These are phyloP conservation scores for Trichoderma semiorbis DNA, from an alignment of 2,329 filamentous ascomycete species.

Conservation along the genomic window DNA sequence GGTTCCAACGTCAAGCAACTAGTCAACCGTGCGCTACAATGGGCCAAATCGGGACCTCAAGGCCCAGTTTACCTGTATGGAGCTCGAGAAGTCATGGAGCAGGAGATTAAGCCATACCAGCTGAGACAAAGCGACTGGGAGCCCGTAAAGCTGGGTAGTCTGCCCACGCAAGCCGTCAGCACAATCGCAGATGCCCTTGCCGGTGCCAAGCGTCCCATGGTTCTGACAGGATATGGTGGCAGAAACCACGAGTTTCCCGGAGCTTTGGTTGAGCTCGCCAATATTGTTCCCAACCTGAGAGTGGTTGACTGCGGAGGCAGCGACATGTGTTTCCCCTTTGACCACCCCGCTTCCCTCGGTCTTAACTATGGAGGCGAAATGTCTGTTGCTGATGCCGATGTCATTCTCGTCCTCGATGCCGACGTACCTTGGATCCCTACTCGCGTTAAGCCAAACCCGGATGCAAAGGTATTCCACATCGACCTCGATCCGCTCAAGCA, in stretches of 20 bases:
- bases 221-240: constrained; percentile 69
- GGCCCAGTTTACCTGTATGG: constrained; percentile 79
- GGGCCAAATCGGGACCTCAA: constrained; percentile 71
- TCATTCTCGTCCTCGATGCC: constrained; percentile 81
- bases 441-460: constrained; percentile 53
- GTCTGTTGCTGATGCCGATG: constrained; percentile 70
- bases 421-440: constrained; percentile 95
- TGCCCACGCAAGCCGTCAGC: constrained; percentile 50
- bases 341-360: constrained; percentile 66
- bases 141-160: constrained; percentile 62
- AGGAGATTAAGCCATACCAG: constrained; percentile 71
- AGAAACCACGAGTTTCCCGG: constrained; percentile 61
- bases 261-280: constrained; percentile 63
- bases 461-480: constrained; percentile 59
- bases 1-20: constrained; percentile 86
- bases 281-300: constrained; percentile 63
- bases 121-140: constrained; percentile 69
- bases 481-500: constrained; percentile 66
- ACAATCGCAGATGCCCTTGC: constrained; percentile 62
- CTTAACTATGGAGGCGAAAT: constrained; percentile 72
- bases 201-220: constrained; percentile 60
- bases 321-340: constrained; percentile 76
- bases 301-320: constrained; percentile 75
- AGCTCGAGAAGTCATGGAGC: constrained; percentile 79
- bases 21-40: constrained; percentile 79